Evolutionary conservation across 306 rosid genomes (phyloP).

Genomic region (Quercus variabilis): DNA sequence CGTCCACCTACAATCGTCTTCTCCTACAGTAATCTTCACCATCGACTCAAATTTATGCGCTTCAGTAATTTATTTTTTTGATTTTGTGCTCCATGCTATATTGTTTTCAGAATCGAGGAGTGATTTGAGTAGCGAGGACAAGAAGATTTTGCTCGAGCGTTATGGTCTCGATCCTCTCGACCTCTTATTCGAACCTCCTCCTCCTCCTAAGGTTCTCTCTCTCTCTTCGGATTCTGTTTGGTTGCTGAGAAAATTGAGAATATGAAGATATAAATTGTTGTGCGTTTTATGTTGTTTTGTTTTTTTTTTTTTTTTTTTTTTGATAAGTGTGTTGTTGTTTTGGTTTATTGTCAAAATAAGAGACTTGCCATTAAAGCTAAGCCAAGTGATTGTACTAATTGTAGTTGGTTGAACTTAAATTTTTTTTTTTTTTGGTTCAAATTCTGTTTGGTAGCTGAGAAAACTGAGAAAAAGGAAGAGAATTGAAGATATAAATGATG

Average conservation of each 20-base stretch:
- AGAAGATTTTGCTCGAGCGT: slow-evolving; percentile 61
- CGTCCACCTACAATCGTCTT: slow-evolving; percentile 28
- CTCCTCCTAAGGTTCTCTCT: slow-evolving; percentile 54
- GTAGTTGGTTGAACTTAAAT: no score
- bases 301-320: no score
- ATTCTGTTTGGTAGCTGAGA: neutral
- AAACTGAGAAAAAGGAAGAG: neutral
- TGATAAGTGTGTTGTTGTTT: no score
- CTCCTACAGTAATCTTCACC: slow-evolving; percentile 44
- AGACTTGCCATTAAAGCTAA: no score
- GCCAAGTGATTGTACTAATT: no score
- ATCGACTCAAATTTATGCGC: neutral
- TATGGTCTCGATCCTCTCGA: slow-evolving; percentile 86
- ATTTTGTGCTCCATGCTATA: neutral
- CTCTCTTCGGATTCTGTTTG: neutral
- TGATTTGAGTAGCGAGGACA: slow-evolving; percentile 49
- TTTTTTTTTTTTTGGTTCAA: neutral
- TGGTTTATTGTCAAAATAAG: no score
- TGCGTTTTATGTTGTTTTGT: no score
- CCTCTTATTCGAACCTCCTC: slow-evolving; percentile 54
- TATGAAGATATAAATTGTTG: neutral
- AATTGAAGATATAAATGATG: neutral
- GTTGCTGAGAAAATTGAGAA: neutral
- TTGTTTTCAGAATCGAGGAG: slow-evolving; percentile 43
- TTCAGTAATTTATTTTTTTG: neutral